phyloP scores from a whole-genome alignment of 129 eudicot species.

The Logfia minima region DNA sequence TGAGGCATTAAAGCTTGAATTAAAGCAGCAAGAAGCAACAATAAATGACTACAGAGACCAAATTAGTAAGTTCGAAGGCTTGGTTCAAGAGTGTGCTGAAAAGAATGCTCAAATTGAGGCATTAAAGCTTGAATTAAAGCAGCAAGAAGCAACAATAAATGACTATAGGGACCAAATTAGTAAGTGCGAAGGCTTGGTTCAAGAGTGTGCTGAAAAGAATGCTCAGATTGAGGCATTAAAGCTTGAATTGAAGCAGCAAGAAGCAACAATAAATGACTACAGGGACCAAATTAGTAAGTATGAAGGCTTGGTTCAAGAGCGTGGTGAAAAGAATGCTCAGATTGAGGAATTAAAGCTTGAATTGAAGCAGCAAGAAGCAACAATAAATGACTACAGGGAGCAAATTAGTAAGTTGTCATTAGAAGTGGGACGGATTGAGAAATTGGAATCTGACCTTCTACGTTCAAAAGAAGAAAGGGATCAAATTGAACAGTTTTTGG shows the following conservation, averaged over 20 bases:
- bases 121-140: not conserved
- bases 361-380: conserved; percentile 17
- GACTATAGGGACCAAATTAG: conserved; percentile 23
- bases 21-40: conserved; percentile 19
- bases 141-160: conserved; percentile 21
- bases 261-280: conserved; percentile 7
- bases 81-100: conserved; percentile 79
- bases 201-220: conserved; percentile 74
- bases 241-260: conserved; percentile 1
- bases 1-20: not conserved
- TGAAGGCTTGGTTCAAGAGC: conserved; percentile 33
- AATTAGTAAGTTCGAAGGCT: conserved; percentile 68
- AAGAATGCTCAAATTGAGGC: conserved; percentile 36
- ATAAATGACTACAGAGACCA: conserved; percentile 13
- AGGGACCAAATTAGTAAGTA: conserved; percentile 37
- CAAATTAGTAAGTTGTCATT: conserved; percentile 38
- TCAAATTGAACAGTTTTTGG: conserved; percentile 56
- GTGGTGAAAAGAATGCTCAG: conserved; percentile 57
- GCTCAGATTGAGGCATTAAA: conserved; percentile 3
- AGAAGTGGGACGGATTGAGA: conserved; percentile 46
- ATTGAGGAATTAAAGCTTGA: not conserved
- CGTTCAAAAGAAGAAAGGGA: conserved; percentile 49
- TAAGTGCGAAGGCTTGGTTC: conserved; percentile 8
- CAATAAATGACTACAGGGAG: conserved; percentile 3
- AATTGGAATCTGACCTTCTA: conserved; percentile 52